Conservation (phyloP, 2,329 filamentous ascomycete genomes). For the Venturia nashicola region DNA sequence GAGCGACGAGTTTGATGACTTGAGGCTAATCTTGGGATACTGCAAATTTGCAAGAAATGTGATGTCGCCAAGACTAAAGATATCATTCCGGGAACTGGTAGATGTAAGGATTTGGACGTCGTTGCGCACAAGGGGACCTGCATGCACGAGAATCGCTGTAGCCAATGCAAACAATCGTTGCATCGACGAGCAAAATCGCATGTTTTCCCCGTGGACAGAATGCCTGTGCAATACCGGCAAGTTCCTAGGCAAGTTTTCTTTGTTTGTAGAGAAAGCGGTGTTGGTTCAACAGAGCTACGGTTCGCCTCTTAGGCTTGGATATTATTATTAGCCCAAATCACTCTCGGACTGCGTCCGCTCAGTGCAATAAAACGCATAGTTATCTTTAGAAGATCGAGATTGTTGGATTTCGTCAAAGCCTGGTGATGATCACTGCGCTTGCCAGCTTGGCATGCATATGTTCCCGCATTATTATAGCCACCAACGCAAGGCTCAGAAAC, state of each 20-base stretch:
- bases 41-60: neutral
- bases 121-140: neutral
- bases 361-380: neutral
- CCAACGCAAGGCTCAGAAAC: neutral
- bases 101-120: neutral
- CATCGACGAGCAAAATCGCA: neutral
- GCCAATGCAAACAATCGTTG: neutral
- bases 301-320: neutral
- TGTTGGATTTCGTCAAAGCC: neutral
- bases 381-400: neutral
- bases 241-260: neutral
- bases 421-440: neutral
- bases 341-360: neutral
- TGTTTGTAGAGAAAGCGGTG: neutral
- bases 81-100: neutral
- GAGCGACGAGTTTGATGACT: neutral
- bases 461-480: neutral
- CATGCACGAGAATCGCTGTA: neutral
- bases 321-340: neutral
- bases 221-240: neutral
- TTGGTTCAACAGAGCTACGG: neutral
- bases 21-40: neutral
- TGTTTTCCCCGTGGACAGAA: neutral
- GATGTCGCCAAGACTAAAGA: neutral
- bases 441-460: neutral